A percentile compares a stretch with the other conserved stretches of the same genome.
These are phyloP conservation scores for Dictyostelium intermedium DNA, from an alignment of 78 protist genomes.

Conservation along the genomic window DNA sequence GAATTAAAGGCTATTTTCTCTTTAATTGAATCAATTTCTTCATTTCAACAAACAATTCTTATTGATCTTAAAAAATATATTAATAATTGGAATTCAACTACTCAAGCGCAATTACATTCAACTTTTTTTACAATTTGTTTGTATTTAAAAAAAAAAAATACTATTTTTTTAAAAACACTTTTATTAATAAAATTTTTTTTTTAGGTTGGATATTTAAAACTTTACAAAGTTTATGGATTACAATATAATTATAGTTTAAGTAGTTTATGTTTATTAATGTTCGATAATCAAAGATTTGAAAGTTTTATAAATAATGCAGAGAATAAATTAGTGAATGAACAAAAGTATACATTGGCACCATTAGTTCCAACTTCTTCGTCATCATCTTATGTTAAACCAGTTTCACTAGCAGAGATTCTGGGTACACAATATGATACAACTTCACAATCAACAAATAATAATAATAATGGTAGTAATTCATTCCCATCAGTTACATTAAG, in stretches of 20 bases:
- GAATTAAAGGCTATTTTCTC: slow-evolving; percentile 23
- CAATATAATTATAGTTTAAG: slow-evolving; percentile 37
- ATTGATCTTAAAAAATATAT: slow-evolving; percentile 25
- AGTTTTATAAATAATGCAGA: slow-evolving; percentile 45
- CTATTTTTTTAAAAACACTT: background rate
- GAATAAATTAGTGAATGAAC: slow-evolving; percentile 15
- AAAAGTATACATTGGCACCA: slow-evolving; percentile 10
- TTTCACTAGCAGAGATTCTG: slow-evolving; percentile 26
- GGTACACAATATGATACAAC: slow-evolving; percentile 33
- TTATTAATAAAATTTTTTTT: background rate
- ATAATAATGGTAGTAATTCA: background rate
- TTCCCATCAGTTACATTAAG: background rate
- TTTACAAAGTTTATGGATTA: slow-evolving; percentile 61
- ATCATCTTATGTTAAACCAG: slow-evolving; percentile 17
- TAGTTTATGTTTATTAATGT: slow-evolving; percentile 46
- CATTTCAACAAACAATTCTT: slow-evolving; percentile 2
- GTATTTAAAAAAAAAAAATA: too few relatives aligned
- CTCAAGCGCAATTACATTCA: slow-evolving; percentile 22
- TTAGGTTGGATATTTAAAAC: slow-evolving; percentile 61
- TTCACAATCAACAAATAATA: background rate
- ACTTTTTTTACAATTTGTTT: slow-evolving; percentile 60
- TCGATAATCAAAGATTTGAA: slow-evolving; percentile 62
- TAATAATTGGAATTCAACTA: background rate
- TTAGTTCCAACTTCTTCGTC: background rate
- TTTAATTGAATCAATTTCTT: slow-evolving; percentile 23